Conservation (phyloP, 75 land plant genomes). For the Cupressus sempervirens region DNA sequence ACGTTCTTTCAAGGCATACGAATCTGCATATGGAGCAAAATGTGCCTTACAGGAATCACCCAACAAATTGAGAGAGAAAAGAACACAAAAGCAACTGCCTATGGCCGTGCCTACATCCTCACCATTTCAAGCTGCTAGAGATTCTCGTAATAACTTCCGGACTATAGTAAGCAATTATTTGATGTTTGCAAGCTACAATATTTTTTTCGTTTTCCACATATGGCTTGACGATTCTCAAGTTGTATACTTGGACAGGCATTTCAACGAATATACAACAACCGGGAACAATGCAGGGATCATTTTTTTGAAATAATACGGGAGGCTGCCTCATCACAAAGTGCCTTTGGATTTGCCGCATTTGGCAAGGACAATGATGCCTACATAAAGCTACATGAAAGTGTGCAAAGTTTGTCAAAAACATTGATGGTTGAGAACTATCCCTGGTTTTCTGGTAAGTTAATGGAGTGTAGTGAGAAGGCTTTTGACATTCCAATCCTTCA, state of each 20-base stretch:
- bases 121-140: conserved; percentile 37
- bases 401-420: conserved; percentile 20
- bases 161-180: conserved; percentile 18
- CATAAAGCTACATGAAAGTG: conserved; percentile 21
- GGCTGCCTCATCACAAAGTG: conserved; percentile 28
- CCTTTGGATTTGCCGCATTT: conserved; percentile 23
- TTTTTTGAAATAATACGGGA: conserved; percentile 41
- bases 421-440: conserved; percentile 39
- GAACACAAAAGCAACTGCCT: background rate
- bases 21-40: conserved; percentile 14
- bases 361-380: conserved; percentile 15
- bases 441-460: conserved; percentile 37
- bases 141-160: conserved; percentile 39
- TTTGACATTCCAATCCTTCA: conserved; percentile 1
- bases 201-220: background rate
- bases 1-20: conserved; percentile 32
- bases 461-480: background rate
- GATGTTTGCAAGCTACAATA: background rate
- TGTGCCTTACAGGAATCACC: conserved; percentile 10
- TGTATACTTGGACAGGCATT: conserved; percentile 17
- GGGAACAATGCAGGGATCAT: conserved; percentile 37
- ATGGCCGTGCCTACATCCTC: conserved; percentile 29
- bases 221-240: background rate
- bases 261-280: conserved; percentile 36
- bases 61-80: background rate